Evolutionary conservation across 2,329 filamentous ascomycete genomes (phyloP).

Genomic region (Cytospora leucostoma): DNA sequence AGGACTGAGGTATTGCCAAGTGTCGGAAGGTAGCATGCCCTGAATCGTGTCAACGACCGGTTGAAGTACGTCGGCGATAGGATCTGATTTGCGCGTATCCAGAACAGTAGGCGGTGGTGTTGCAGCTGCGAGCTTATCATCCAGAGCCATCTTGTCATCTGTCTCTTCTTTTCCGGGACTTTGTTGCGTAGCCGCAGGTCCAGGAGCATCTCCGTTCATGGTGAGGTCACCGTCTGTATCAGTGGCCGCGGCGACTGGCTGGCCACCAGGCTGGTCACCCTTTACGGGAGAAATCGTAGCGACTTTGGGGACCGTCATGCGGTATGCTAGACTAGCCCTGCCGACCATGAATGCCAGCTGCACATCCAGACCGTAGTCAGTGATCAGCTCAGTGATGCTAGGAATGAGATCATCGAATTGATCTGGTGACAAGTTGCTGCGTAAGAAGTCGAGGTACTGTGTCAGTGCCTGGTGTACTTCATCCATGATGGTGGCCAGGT

Average conservation of each 20-base stretch:
- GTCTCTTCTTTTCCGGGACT: slow-evolving; percentile 27
- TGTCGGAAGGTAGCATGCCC: slow-evolving; percentile 59
- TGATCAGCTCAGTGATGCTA: slow-evolving; percentile 70
- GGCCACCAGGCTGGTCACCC: slow-evolving; percentile 36
- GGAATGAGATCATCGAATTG: slow-evolving; percentile 82
- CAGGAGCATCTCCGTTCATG: slow-evolving; percentile 36
- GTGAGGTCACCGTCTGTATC: slow-evolving; percentile 61
- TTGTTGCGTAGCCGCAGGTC: slow-evolving; percentile 15
- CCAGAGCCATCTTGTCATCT: slow-evolving; percentile 37
- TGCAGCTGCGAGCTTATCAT: slow-evolving; percentile 34
- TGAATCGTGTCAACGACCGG: slow-evolving; percentile 72
- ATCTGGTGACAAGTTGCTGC: slow-evolving; percentile 72
- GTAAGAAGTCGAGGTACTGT: slow-evolving; percentile 87
- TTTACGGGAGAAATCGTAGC: slow-evolving; percentile 29
- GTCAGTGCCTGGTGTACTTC: slow-evolving; percentile 83
- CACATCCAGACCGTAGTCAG: slow-evolving; percentile 76
- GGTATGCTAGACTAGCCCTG: slow-evolving; percentile 70
- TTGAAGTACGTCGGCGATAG: slow-evolving; percentile 70
- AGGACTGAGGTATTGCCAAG: slow-evolving; percentile 71
- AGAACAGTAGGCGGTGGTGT: slow-evolving; percentile 33
- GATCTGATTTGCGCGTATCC: slow-evolving; percentile 43
- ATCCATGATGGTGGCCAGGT: slow-evolving; percentile 83
- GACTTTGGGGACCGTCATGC: slow-evolving; percentile 44
- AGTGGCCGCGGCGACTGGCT: slow-evolving; percentile 32
- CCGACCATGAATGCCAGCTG: slow-evolving; percentile 83